Evolutionary conservation across 768 basidiomycete species (phyloP), one percentile per base, ranked within the genome.

Genomic region (Hydnomerulius pinastri): DNA sequence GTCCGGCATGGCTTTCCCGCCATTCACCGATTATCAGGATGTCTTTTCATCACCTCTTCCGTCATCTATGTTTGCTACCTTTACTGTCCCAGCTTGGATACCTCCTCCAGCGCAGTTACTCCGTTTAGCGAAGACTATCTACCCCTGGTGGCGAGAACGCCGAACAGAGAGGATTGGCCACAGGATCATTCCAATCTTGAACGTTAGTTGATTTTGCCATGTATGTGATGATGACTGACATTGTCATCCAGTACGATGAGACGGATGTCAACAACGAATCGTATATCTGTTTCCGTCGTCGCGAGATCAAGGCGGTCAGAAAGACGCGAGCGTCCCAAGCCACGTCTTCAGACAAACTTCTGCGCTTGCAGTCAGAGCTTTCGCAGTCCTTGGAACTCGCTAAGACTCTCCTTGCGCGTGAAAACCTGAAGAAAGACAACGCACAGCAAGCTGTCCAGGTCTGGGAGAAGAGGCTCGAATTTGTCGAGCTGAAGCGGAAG

Each of bases 211-310:
- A 36, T 4, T 37, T 24, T 13, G 11, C 25, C 43, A 39, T 51
- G 20, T 37, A n/a, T n/a, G n/a, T n/a, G n/a, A n/a, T n/a, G 38
- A 58, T 12, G 4, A 4, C 20, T 37, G 2, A 18, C 29, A 2
- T 28, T 9, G 15, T 52, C 21, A 43, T 33, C 4, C 35, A 91
- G 88, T 86, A 81, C 61, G 94, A 98, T 66, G 95, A 98, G 71
- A 79, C 87, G 17, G 93, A 97, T 66, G 86, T 86, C 39, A 79
- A 79, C 57, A 92, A 91, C 48, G 94, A 96, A 60, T 95, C 96
- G 0, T 98, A 98, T 56, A 89, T 98, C 38, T 99, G 97, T 71
- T 99, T 99, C 79, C 84, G 97, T 30, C 81, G 94, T 53, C 86
- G 95, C 47, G 96, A 98, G 66, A 86, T 89, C 69, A 98, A 98